A percentile compares a stretch with the other conserved stretches of the same genome.
phyloP scores from a whole-genome alignment of 1,284 basidiomycete genomes.

The Earliella scabrosa region DNA sequence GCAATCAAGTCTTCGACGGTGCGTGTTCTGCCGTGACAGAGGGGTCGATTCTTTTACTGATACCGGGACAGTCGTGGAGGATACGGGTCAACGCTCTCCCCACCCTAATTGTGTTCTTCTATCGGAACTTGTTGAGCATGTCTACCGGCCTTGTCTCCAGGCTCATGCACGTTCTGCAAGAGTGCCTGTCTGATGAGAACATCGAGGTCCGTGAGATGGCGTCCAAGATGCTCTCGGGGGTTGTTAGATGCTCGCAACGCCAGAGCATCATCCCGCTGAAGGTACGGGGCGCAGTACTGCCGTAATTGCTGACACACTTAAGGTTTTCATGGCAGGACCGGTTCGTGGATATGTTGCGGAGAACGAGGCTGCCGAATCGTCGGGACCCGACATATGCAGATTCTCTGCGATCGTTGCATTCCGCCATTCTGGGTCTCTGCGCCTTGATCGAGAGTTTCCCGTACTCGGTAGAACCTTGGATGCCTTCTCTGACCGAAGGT shows the following conservation, averaged over 20 bases:
- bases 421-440: slow-evolving; percentile 90
- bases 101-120: slow-evolving; percentile 84
- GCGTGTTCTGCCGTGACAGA: slow-evolving; percentile 25
- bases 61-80: slow-evolving; percentile 69
- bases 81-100: slow-evolving; percentile 77
- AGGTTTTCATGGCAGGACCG: slow-evolving; percentile 59
- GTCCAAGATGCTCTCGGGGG: slow-evolving; percentile 87
- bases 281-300: slow-evolving; percentile 45
- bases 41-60: not conserved
- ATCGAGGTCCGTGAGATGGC: slow-evolving; percentile 95
- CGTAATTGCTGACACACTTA: slow-evolving; percentile 10
- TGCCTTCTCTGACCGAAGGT: slow-evolving; percentile 80
- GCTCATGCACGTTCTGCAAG: slow-evolving; percentile 81
- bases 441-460: slow-evolving; percentile 80
- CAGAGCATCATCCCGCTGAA: slow-evolving; percentile 87
- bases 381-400: slow-evolving; percentile 76
- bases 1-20: slow-evolving; percentile 76
- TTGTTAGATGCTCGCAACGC: slow-evolving; percentile 92
- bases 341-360: slow-evolving; percentile 70
- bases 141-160: slow-evolving; percentile 66
- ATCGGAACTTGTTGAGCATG: slow-evolving; percentile 82
- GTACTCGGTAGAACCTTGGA: slow-evolving; percentile 80
- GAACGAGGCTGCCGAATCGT: slow-evolving; percentile 72
- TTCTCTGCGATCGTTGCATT: slow-evolving; percentile 80
- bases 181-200: slow-evolving; percentile 89